These are phyloP conservation scores for Madurella fahalii DNA, from an alignment of 2,329 filamentous ascomycete species.

Conservation along the genomic window DNA sequence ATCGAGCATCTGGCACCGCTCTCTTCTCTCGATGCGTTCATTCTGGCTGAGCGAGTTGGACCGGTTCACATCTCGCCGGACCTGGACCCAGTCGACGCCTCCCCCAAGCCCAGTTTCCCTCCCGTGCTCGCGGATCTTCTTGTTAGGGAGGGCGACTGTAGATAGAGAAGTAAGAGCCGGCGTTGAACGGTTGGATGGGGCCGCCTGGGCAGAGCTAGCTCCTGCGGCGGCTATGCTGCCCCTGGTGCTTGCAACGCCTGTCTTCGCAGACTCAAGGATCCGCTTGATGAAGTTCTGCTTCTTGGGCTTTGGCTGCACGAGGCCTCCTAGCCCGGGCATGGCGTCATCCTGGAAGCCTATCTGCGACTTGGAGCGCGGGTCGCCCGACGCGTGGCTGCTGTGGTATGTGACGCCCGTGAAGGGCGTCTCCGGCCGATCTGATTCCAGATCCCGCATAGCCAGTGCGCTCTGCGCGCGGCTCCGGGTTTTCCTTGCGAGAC, in stretches of 20 bases:
- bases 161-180: slow-evolving; percentile 33
- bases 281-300: slow-evolving; percentile 94
- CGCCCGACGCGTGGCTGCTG: slow-evolving; percentile 72
- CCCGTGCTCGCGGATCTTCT: slow-evolving; percentile 47
- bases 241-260: slow-evolving; percentile 82
- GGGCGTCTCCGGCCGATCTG: slow-evolving; percentile 56
- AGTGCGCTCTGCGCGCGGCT: slow-evolving; percentile 61
- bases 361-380: slow-evolving; percentile 59
- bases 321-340: slow-evolving; percentile 57
- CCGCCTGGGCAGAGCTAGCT: slow-evolving; percentile 39
- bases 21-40: slow-evolving; percentile 76
- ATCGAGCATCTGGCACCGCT: slow-evolving; percentile 93
- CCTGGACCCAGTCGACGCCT: slow-evolving; percentile 89
- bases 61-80: slow-evolving; percentile 89
- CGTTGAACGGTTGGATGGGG: slow-evolving; percentile 46
- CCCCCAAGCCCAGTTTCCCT: slow-evolving; percentile 66
- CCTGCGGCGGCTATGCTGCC: slow-evolving; percentile 70
- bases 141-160: slow-evolving; percentile 26
- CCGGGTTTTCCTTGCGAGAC: slow-evolving; percentile 73
- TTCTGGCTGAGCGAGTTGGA: slow-evolving; percentile 90
- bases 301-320: slow-evolving; percentile 70
- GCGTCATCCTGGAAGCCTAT: slow-evolving; percentile 63
- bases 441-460: slow-evolving; percentile 54
- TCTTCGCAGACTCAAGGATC: slow-evolving; percentile 90
- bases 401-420: slow-evolving; percentile 85